Evolutionary conservation across 176 grass and related monocot species (phyloP), one percentile per base, ranked within the genome.

Genomic region (Eragrostis nindensis): DNA sequence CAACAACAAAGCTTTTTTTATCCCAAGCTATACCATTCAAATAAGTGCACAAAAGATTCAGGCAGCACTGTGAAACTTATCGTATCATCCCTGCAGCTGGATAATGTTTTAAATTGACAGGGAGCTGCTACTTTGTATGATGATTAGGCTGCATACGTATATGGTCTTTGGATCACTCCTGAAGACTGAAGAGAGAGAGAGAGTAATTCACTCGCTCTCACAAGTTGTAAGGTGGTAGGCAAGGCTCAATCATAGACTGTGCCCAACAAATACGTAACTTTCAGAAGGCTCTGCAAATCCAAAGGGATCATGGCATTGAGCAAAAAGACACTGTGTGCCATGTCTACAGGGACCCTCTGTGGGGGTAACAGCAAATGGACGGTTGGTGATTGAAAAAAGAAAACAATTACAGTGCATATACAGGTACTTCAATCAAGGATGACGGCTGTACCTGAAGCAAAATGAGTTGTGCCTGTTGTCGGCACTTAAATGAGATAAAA

Each of bases 211-310:
- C 66, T 77, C 70, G 29, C 76, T 89, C 65, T 94, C 79, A 72
- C 74, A 75, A 86, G 55, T 75, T 87, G 89, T 87, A 88, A 83
- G 53, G 79, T 87, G 86, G 83, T 82, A 80, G 55, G 82, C 71
- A 54, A 62, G 69, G 44, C 77, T 78, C 75, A 94, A 89, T 94
- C 57, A 91, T 90, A 64, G 86, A 83, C 68, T 74, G 64, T 29
- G 68, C 44, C 45, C 73, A 91, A 89, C 92, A 94, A 94, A 91
- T 75, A 75, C 70, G 83, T 94, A 88, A 55, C 92, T 91, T 81
- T 94, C 92, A 75, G 38, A 86, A 89, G 86, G 89, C 86, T 91
- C 83, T 91, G 79, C 89, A 91, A 91, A 94, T 94, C 89, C 87
- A 86, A 91, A 50, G 43, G 76, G 83, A 77, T 75, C 83, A 78